phyloP scores from a whole-genome alignment of 1,284 basidiomycete genomes.

The Ustilago crameri region DNA sequence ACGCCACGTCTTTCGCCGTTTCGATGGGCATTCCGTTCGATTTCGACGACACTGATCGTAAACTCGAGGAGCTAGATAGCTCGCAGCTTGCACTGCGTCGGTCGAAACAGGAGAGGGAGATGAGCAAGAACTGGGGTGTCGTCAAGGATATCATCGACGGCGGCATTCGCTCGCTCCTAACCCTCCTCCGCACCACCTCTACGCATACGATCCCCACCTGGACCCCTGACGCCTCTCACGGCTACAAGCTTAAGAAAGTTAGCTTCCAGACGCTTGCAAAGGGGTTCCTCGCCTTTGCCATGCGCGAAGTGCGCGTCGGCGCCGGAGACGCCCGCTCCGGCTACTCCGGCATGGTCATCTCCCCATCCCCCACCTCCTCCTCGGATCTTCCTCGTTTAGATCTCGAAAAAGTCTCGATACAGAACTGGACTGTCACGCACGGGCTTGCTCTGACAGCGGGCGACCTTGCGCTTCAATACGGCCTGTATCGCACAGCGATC shows the following conservation, averaged over 20 bases:
- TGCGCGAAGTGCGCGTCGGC: slow-evolving; percentile 37
- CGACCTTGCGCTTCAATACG: slow-evolving; percentile 31
- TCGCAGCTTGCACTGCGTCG: slow-evolving; percentile 20
- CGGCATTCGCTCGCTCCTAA: slow-evolving; percentile 26
- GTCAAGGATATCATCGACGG: slow-evolving; percentile 41
- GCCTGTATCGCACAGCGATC: slow-evolving; percentile 23
- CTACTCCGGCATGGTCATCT: slow-evolving; percentile 28
- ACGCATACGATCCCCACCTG: slow-evolving; percentile 9
- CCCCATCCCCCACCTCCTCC: not conserved
- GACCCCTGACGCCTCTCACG: not conserved
- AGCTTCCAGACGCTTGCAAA: slow-evolving; percentile 1
- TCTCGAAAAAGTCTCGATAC: slow-evolving; percentile 20
- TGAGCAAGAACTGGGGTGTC: slow-evolving; percentile 46
- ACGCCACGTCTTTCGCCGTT: slow-evolving; percentile 32
- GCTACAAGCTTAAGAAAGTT: slow-evolving; percentile 1
- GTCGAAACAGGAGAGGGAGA: slow-evolving; percentile 29
- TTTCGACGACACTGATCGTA: not conserved
- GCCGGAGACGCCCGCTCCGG: slow-evolving; percentile 28
- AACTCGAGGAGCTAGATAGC: slow-evolving; percentile 15
- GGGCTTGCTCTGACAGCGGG: slow-evolving; percentile 34
- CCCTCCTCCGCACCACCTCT: slow-evolving; percentile 1
- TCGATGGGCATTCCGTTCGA: slow-evolving; percentile 27
- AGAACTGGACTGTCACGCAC: slow-evolving; percentile 44
- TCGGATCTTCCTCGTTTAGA: not conserved
- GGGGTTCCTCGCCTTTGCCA: slow-evolving; percentile 25